These are phyloP conservation scores for Solanum pinnatisectum DNA, from an alignment of 257 asterid genomes.

Conservation along the genomic window DNA sequence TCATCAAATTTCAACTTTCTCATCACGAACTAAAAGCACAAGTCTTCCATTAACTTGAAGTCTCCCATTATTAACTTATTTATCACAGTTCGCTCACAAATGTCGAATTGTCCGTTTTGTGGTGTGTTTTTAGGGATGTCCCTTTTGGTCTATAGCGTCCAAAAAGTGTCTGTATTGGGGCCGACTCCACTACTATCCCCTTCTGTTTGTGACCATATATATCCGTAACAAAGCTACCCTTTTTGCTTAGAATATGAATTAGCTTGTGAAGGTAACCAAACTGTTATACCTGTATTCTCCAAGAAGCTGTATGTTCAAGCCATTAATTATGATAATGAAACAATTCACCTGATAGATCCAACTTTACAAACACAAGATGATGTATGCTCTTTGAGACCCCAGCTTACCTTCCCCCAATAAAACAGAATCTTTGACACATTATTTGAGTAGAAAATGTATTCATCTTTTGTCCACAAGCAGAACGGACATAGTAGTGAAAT, in stretches of 20 bases:
- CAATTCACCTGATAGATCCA: conserved; percentile 13
- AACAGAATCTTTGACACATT: no score
- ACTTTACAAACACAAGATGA: background rate
- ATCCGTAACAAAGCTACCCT: background rate
- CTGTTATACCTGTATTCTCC: background rate
- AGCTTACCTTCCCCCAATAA: background rate
- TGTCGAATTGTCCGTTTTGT: no score
- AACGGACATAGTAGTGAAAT: no score
- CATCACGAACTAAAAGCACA: no score
- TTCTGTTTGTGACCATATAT: background rate
- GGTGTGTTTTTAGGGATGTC: no score
- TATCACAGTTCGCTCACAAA: no score
- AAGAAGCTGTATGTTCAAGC: conserved; percentile 5
- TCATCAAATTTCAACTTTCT: no score
- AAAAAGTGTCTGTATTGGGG: no score
- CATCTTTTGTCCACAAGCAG: background rate
- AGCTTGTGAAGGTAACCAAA: conserved; percentile 11
- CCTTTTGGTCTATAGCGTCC: no score
- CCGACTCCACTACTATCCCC: background rate
- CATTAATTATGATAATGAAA: conserved; percentile 11
- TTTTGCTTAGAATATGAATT: background rate
- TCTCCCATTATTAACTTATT: no score
- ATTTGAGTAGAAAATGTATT: no score
- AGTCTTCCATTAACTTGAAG: no score
- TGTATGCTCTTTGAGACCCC: conserved; percentile 8